Base-by-base conservation (phyloP, 805 yeast genomes). In the Blastobotrys mokoenaii region DNA sequence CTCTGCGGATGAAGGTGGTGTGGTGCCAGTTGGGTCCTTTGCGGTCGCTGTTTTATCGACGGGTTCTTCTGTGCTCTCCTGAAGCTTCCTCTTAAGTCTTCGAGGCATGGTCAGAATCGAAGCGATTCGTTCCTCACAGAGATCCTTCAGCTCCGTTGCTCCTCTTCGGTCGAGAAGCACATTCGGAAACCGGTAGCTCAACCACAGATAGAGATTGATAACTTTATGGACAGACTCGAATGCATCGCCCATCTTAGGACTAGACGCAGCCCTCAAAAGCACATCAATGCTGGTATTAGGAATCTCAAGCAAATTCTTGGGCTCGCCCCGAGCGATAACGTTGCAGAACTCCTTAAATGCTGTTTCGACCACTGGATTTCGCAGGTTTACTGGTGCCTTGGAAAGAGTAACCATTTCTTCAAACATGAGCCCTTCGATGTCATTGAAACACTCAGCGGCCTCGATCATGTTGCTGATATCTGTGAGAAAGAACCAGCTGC, bases 111-210 rank as follows among this genome's bases (percentile, higher is more conserved):
- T 25, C 12, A 40, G 20, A n/a, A 32, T 17, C 7, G 30, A n/a
- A 2, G 34, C 18, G 27, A 81, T 79, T 43, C 76, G 64, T 48
- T 68, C 70, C 58, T 89, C 96, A 43, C 87, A 77, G 49, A 84
- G 64, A 25, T 75, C 67, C 59, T 84, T 84, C 54, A 86, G 62
- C 45, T 83, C 84, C 18, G 63, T 60, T 0, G 95, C 95, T 40
- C 86, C 74, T 47, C 80, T 84, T 12, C 78, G 69, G 61, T 87
- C 96, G 14, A 83, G 75, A 54, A 88, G 85, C 42, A 78, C 72
- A 27, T 82, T 78, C 1, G 97, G 95, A 69, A 82, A 90, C 56
- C 97, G 69, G 60, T 85, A 89, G 45, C 84, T 73, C 50, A 90
- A 69, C 98, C 98, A 90, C 58, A 86, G 67, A 58, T 77, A 90